Evolutionary conservation across 345 rosid genomes (phyloP), one percentile per base, ranked within the genome.

Genomic region (Citrus australasica): DNA sequence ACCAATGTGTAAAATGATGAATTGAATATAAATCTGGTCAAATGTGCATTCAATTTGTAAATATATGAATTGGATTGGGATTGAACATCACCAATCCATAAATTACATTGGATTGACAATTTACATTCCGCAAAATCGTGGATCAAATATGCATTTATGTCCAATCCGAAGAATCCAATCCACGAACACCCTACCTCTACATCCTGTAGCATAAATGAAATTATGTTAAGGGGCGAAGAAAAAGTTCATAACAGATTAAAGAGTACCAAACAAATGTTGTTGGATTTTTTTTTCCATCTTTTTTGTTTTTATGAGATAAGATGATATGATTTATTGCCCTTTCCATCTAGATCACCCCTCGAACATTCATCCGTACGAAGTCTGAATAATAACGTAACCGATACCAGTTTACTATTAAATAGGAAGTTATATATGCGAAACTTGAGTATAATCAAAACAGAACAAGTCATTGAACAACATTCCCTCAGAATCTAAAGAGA

Each of bases 291-390:
- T 10, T 42, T 2, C 9, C 9, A 1, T 10, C 2, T 0, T 42
- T 9, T 9, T 42, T 42, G 33, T 42, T 42, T n/a, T 58, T 58
- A 33, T 0, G 7, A 2, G 10, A 58, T 58, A 58, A 58, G 25
- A n/a, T 22, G 25, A 22, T 22, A 22, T 21, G 59, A 9, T 58
- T n/a, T 21, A 21, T 21, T 58, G 9, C 61, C 9, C 8, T 58
- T 21, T 25, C 25, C 25, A 25, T 25, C 25, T 38, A 86, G 73
- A 65, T 86, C 91, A 81, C 90, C 84, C 69, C 89, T 88, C 1
- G 87, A 84, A 55, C 91, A 88, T 71, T 88, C 89, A 71, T 84
- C 80, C 24, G 88, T 83, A 73, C 86, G 91, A 37, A 87, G 89
- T 68, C 89, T 88, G 14, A 30, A 22, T 35, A 25, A 40, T 7